These are phyloP conservation scores for Penicillium verhagenii DNA, from an alignment of 495 filamentous ascomycete genomes.

Conservation along the genomic window DNA sequence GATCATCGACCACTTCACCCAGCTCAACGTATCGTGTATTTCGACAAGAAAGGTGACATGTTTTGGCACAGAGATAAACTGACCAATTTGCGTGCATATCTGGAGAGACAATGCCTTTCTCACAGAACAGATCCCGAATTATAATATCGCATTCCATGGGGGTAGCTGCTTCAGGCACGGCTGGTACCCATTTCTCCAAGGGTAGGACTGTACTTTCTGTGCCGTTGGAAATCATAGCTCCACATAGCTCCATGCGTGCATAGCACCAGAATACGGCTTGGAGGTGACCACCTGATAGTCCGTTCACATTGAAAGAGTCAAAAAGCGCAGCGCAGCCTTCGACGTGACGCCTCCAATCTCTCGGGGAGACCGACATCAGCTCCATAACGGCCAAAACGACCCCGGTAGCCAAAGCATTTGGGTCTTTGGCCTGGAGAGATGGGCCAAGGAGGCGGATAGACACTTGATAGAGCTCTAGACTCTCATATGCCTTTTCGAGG, in stretches of 20 bases:
- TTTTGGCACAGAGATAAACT: slow-evolving; percentile 38
- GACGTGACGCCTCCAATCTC: slow-evolving; percentile 41
- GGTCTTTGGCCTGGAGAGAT: slow-evolving; percentile 30
- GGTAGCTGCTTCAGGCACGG: slow-evolving; percentile 13
- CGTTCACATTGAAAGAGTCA: slow-evolving; percentile 33
- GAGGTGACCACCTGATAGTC: slow-evolving; percentile 32
- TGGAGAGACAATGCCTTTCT: slow-evolving; percentile 19
- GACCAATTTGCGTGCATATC: slow-evolving; percentile 43
- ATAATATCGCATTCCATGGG: slow-evolving; percentile 17
- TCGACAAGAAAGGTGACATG: slow-evolving; percentile 32
- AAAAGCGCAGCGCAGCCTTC: slow-evolving; percentile 44
- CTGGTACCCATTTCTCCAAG: slow-evolving; percentile 32
- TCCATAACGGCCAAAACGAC: slow-evolving; percentile 38
- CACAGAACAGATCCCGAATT: slow-evolving; percentile 23
- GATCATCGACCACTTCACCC: slow-evolving; percentile 23
- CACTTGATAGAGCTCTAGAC: slow-evolving; percentile 38
- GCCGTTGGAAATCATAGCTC: slow-evolving; percentile 39
- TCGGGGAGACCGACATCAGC: slow-evolving; percentile 40
- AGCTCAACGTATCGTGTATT: slow-evolving; percentile 28
- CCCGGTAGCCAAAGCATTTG: slow-evolving; percentile 31
- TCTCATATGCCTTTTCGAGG: slow-evolving; percentile 32
- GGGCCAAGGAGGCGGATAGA: slow-evolving; percentile 33
- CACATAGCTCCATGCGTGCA: slow-evolving; percentile 44
- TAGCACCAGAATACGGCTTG: slow-evolving; percentile 47
- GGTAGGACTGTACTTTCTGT: slow-evolving; percentile 34